Base-by-base conservation (phyloP, 202 grass and related monocot species). In the Elaeis oleifera region DNA sequence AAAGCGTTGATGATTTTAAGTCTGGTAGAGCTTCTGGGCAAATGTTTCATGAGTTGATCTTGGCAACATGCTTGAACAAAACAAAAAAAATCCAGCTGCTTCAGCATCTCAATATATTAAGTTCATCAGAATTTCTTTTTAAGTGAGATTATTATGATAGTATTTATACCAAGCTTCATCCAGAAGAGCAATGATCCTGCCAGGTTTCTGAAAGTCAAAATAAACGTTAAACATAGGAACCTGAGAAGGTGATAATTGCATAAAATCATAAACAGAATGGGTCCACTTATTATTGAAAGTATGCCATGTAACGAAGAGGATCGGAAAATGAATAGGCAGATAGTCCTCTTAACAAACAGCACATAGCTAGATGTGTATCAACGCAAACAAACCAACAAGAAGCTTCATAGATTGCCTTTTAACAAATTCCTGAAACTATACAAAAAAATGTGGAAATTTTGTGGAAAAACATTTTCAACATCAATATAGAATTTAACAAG, bases 11-110 rank as follows among this genome's bases (percentile, higher is more conserved):
- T 82, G 81, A 76, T 85, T 86, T 74, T 87, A 97, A 59, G 87
- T 86, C 61, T 92, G 84, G 76, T 97, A 97, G 68, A 97, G 75
- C 75, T 97, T 97, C 81, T 92, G 80, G 16, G 88, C 94, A 81
- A 97, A 97, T 76, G 87, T 97, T 74, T 97, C 94, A 48, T 97
- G 76, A n/a, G 78, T 97, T 71, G 94, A 90, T 76, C 90, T 89
- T 70, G 84, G 80, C 63, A 97, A 61, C 94, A 97, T 92, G 58
- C 88, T 97, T 71, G 60, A 79, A 23, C 23, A 74, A n/a, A 63
- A 63, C 67, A 60, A 62, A 77, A 81, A 24, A 24, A 24, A 24
- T 64, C 2, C 25, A 54, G 63, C 4, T 79, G 54, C 21, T 11
- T 50, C 16, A 1, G 11, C 18, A 67, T 31, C 78, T 49, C 50